Base-by-base conservation (phyloP, 2,329 filamentous ascomycete species). In the Zasmidium angulare region DNA sequence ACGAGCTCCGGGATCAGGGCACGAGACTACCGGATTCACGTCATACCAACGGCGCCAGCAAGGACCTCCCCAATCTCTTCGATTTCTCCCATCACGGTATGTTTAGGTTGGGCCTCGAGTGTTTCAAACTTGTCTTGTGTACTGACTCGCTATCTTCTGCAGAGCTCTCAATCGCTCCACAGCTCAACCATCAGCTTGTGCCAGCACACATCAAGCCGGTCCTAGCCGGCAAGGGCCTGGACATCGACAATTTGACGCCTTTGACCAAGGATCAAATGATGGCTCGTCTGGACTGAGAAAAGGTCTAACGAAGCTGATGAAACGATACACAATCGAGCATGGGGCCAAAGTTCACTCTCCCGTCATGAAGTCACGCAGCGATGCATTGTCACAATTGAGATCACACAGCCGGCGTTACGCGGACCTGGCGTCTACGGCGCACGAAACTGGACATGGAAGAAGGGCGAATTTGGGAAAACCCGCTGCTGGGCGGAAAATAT, bases 121-220 rank as follows among this genome's bases (percentile, higher is more conserved):
- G 20, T 55, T 56, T 49, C 47, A 26, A 29, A 29, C 36, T 21
- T 31, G 47, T 49, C 26, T n/a, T 50, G n/a, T 2, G 54, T 46
- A 20, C 63, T 66, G 53, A 66, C 43, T 31, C 21, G 43, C 24
- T 23, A 22, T 29, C 17, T 49, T n/a, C n/a, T 49, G 9, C 67
- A 97, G 95, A 99, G 85, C 84, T 99, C 63, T 99, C 95, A n/a
- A 98, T 99, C 73, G 88, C 89, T 43, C 90, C 95, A 46, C 82
- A 88, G 50, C 83, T 98, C 74, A 99, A 99, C 79, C 82, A 86
- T 71, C 88, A 91, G 76, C 84, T 99, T 69, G 91, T 98, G 55
- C 95, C 95, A 61, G 78, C 84, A 64, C 93, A 98, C 76, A 86
- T 92, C 70, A 88, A 88, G 71, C 80, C 90, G 21, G 82, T 86